Conservation (phyloP, 2,329 filamentous ascomycete genomes). For the Alternaria ventricosa region DNA sequence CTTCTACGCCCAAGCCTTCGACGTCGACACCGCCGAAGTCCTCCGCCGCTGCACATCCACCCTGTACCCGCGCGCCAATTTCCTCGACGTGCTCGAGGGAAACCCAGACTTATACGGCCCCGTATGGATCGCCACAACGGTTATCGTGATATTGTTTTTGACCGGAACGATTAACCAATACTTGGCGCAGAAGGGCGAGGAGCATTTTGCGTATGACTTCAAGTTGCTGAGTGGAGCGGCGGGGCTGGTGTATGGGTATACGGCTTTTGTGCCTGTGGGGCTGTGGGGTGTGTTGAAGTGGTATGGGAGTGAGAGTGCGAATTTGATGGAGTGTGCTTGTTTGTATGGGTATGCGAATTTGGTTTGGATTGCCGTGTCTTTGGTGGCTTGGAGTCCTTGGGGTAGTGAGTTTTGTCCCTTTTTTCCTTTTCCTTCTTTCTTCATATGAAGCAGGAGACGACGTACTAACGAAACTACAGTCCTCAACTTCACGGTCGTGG, state of each 20-base stretch:
- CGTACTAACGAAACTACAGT: constrained; percentile 45
- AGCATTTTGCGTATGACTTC: constrained; percentile 91
- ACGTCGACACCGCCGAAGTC: constrained; percentile 93
- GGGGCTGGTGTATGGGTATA: constrained; percentile 95
- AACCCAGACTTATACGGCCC: constrained; percentile 97
- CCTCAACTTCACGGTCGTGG: constrained; percentile 94
- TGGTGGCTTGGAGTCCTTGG: constrained; percentile 88
- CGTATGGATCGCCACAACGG: constrained; percentile 98
- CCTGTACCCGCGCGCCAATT: constrained; percentile 90
- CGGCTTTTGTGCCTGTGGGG: constrained; percentile 75
- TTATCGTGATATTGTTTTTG: constrained; percentile 92
- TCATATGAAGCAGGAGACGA: too few relatives aligned
- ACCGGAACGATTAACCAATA: constrained; percentile 96
- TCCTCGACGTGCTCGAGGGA: constrained; percentile 94
- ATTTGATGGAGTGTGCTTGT: constrained; percentile 92
- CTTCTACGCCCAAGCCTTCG: constrained; percentile 98
- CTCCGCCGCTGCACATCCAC: constrained; percentile 84
- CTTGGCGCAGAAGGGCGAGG: constrained; percentile 69
- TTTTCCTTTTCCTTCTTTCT: too few relatives aligned
- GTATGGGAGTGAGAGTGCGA: constrained; percentile 93
- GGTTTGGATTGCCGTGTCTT: constrained; percentile 93
- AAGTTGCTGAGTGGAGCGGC: constrained; percentile 85
- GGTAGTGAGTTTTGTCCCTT: constrained; percentile 56
- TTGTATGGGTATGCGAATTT: constrained; percentile 96
- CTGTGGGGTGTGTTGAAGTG: constrained; percentile 91